Evolutionary conservation across 2,329 filamentous ascomycete species (phyloP).

Genomic region (Trichoderma atrobrunneum): DNA sequence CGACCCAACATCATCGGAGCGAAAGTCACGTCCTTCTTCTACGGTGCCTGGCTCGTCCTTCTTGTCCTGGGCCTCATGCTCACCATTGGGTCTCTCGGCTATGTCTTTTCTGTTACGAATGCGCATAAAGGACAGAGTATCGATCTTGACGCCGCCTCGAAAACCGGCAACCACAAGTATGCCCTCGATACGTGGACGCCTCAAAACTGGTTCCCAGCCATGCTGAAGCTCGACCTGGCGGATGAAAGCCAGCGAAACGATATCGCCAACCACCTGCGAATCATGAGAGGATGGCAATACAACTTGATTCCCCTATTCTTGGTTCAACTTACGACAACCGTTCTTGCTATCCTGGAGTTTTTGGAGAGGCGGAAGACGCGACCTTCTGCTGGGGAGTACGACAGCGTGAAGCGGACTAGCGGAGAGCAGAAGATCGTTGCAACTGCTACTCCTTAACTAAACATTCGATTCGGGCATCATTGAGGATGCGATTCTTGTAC

Average conservation of each 20-base stretch:
- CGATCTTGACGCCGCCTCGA: constrained; percentile 18
- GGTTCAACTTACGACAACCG: constrained; percentile 27
- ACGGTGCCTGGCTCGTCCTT: constrained; percentile 26
- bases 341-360: constrained; percentile 26
- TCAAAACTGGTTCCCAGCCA: constrained; percentile 30
- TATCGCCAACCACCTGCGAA: constrained; percentile 25
- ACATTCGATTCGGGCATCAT: background rate
- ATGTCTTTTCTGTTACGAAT: constrained; percentile 31
- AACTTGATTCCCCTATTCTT: constrained; percentile 32
- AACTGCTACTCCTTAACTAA: background rate
- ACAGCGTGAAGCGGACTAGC: constrained; percentile 8
- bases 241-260: constrained; percentile 21
- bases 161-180: constrained; percentile 24
- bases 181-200: constrained; percentile 27
- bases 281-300: constrained; percentile 31
- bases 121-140: constrained; percentile 27
- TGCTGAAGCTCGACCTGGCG: constrained; percentile 26
- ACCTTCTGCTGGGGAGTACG: background rate
- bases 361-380: constrained; percentile 20
- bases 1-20: constrained; percentile 15
- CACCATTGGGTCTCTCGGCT: constrained; percentile 26
- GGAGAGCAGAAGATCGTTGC: constrained; percentile 1
- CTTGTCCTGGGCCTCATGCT: constrained; percentile 27
- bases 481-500: background rate
- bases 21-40: constrained; percentile 21